Conservation (phyloP, 2,329 filamentous ascomycete genomes). For the Capronia epimyces region DNA sequence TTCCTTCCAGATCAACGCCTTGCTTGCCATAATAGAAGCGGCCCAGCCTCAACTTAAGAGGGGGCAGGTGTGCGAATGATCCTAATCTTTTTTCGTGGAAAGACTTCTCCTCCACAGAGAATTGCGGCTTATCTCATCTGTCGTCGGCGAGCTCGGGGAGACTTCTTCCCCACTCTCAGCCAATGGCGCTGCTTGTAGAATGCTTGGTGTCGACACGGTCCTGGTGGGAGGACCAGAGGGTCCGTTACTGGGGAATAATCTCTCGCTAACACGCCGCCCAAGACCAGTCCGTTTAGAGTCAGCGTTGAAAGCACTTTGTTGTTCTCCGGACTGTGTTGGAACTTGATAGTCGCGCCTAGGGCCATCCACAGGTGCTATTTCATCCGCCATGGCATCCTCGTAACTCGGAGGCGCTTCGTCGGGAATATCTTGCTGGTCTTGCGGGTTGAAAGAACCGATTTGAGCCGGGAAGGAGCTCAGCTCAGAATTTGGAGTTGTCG, state of each 20-base stretch:
- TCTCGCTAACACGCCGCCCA: conserved; percentile 25
- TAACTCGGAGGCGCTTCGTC: conserved; percentile 91
- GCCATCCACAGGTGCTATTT: conserved; percentile 67
- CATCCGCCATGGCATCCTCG: conserved; percentile 82
- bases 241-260: conserved; percentile 24
- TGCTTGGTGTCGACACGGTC: conserved; percentile 11
- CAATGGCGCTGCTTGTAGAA: conserved; percentile 5
- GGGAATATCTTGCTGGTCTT: conserved; percentile 16
- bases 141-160: background rate
- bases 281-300: conserved; percentile 25
- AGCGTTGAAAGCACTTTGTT: conserved; percentile 21
- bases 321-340: conserved; percentile 2
- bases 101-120: conserved; percentile 5
- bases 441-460: conserved; percentile 6
- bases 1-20: background rate
- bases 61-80: background rate
- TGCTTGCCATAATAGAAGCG: background rate
- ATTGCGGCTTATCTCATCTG: background rate
- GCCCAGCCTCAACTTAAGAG: too few relatives aligned
- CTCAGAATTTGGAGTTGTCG: conserved; percentile 8
- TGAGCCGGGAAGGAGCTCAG: conserved; percentile 15
- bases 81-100: conserved; percentile 3
- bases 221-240: conserved; percentile 7
- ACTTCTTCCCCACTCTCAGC: conserved; percentile 7
- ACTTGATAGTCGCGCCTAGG: conserved; percentile 51